Percentiles rank a stretch among this genome's conserved stretches.
Evolutionary conservation across 306 rosid genomes (phyloP).

Genomic region (Lagenaria siceraria): DNA sequence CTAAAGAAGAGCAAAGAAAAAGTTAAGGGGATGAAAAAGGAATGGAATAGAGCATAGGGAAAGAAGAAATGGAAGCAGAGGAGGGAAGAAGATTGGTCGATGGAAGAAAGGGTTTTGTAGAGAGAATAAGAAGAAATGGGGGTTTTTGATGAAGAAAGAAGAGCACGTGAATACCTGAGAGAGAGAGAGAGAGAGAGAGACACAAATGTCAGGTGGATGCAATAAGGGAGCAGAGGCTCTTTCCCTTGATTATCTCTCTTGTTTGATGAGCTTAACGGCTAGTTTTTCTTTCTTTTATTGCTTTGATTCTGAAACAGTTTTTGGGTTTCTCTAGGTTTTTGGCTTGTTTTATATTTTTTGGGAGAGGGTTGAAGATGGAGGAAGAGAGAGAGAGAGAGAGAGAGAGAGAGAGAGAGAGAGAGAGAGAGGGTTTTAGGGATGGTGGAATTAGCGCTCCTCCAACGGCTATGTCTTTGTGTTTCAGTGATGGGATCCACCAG

Average conservation of each 20-base stretch:
- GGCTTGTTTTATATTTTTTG: not conserved
- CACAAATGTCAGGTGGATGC: constrained; percentile 42
- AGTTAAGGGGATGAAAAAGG: not conserved
- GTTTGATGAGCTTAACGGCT: constrained; percentile 56
- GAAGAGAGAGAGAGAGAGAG: not conserved
- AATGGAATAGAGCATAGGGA: not conserved
- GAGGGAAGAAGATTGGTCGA: not conserved
- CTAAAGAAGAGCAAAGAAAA: not conserved
- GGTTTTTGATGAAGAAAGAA: not conserved
- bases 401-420: not conserved
- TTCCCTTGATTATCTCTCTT: constrained; percentile 6
- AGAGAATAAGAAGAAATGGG: constrained; percentile 9
- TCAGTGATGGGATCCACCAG: constrained; percentile 5
- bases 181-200: constrained; percentile 10
- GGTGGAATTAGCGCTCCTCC: not conserved
- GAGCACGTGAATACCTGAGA: constrained; percentile 2
- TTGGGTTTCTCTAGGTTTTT: not conserved
- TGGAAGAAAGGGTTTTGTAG: constrained; percentile 18
- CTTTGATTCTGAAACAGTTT: not conserved
- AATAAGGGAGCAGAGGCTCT: constrained; percentile 21
- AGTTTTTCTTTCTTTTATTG: constrained; percentile 16
- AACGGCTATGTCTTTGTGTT: constrained; percentile 2
- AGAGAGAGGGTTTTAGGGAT: not conserved
- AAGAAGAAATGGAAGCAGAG: constrained; percentile 12
- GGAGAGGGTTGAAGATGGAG: not conserved